Percentiles rank a stretch among this genome's conserved stretches.
Conservation (phyloP, 441 rosid species). For the Capsella rubella region DNA sequence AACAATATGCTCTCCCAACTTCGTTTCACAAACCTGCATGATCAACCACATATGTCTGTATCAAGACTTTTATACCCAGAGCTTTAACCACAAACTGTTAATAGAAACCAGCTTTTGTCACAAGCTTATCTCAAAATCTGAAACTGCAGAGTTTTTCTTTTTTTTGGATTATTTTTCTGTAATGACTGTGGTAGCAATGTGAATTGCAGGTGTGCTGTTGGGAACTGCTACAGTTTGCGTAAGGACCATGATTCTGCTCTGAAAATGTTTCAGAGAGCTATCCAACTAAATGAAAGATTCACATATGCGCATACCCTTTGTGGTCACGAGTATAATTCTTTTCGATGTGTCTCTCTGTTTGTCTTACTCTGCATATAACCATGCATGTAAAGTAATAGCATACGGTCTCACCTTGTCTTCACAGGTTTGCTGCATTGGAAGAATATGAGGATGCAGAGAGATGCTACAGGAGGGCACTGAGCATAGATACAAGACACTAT, state of each 20-base stretch:
- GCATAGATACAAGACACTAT: constrained; percentile 83
- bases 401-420: constrained; percentile 31
- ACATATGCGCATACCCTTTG: constrained; percentile 95
- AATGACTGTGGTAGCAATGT: constrained; percentile 38
- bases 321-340: constrained; percentile 86
- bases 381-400: constrained; percentile 5
- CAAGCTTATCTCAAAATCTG: constrained; percentile 16
- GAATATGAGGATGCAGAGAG: constrained; percentile 81
- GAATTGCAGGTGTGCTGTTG: constrained; percentile 86
- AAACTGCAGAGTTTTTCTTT: constrained; percentile 22
- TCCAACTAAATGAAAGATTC: constrained; percentile 83
- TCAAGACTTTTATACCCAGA: constrained; percentile 2
- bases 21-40: background rate
- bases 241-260: constrained; percentile 94
- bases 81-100: background rate
- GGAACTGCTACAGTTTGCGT: constrained; percentile 90
- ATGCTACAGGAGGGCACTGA: constrained; percentile 82
- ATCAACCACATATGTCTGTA: background rate
- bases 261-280: constrained; percentile 86
- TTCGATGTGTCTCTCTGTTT: constrained; percentile 17
- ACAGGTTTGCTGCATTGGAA: constrained; percentile 80
- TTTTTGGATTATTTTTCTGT: constrained; percentile 13
- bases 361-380: constrained; percentile 26
- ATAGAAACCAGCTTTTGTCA: constrained; percentile 14
- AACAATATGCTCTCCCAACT: constrained; percentile 10